phyloP scores from a whole-genome alignment of 176 grass and related monocot species.

The Canna indica region DNA sequence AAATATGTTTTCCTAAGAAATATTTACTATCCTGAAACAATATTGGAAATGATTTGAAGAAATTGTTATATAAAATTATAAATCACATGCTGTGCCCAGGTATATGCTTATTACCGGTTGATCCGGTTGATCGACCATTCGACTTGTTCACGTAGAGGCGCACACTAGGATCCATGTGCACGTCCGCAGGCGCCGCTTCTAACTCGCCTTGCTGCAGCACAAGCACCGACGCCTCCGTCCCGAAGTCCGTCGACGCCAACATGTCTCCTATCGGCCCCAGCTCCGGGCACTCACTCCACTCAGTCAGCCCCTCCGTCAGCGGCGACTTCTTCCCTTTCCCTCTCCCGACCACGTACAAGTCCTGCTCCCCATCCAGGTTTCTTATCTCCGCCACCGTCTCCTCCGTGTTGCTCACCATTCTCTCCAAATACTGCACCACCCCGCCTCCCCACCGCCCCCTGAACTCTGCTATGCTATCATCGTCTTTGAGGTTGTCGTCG shows the following conservation, averaged over 20 bases:
- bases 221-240: conserved; percentile 37
- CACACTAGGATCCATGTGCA: too few relatives aligned
- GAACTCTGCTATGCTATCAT: conserved; percentile 39
- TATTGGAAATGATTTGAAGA: too few relatives aligned
- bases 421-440: conserved; percentile 38
- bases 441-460: conserved; percentile 7
- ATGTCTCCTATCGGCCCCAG: conserved; percentile 64
- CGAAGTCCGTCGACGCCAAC: conserved; percentile 56
- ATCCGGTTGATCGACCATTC: too few relatives aligned
- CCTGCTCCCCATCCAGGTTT: conserved; percentile 34
- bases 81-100: too few relatives aligned
- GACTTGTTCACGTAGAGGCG: too few relatives aligned
- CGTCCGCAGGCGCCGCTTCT: background rate
- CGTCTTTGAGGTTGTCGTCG: conserved; percentile 40
- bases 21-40: too few relatives aligned
- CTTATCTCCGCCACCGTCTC: conserved; percentile 50
- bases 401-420: conserved; percentile 36
- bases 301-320: conserved; percentile 47
- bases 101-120: too few relatives aligned
- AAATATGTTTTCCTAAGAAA: too few relatives aligned
- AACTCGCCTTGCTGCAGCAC: conserved; percentile 38
- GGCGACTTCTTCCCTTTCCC: conserved; percentile 25
- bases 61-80: too few relatives aligned
- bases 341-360: conserved; percentile 55
- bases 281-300: conserved; percentile 84